A percentile compares a stretch with the other conserved stretches of the same genome.
These are phyloP conservation scores for Malassezia furfur DNA, from an alignment of 1,284 basidiomycete genomes.

Conservation along the genomic window DNA sequence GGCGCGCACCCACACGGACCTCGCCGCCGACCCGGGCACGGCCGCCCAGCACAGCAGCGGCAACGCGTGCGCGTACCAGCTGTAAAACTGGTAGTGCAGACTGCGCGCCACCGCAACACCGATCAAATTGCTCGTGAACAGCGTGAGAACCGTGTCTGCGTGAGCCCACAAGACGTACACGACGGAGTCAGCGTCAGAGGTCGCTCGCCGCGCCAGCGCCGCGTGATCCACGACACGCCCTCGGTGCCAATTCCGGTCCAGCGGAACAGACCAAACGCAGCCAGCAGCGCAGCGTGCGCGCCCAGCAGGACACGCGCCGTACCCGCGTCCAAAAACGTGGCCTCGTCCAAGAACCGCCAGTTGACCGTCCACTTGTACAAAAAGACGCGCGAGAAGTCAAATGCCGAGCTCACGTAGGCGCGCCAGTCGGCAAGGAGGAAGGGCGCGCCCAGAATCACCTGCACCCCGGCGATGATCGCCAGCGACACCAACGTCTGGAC, in stretches of 20 bases:
- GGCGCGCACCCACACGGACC: constrained; percentile 17
- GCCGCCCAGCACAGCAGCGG: constrained; percentile 68
- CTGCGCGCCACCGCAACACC: constrained; percentile 89
- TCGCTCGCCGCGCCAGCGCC: constrained; percentile 46
- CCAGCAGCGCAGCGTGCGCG: constrained; percentile 59
- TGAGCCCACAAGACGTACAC: neutral
- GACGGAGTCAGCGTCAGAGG: neutral
- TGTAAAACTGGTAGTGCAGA: constrained; percentile 95
- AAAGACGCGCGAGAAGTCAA: constrained; percentile 79
- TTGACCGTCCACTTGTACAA: constrained; percentile 97
- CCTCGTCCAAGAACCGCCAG: constrained; percentile 76
- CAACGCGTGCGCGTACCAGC: constrained; percentile 92
- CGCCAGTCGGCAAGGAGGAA: constrained; percentile 61
- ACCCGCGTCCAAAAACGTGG: constrained; percentile 59
- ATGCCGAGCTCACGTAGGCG: constrained; percentile 68
- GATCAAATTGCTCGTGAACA: constrained; percentile 84
- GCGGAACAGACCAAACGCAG: constrained; percentile 58
- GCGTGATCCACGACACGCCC: constrained; percentile 57
- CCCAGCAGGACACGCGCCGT: constrained; percentile 62
- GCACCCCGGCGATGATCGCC: constrained; percentile 35
- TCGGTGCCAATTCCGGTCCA: constrained; percentile 62
- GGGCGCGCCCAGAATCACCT: constrained; percentile 61
- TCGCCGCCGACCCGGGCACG: constrained; percentile 18
- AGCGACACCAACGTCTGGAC: constrained; percentile 10
- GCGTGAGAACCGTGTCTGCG: constrained; percentile 66